A percentile compares a stretch with the other conserved stretches of the same genome.
These are phyloP conservation scores for Fomitopsis schrenkii DNA, from an alignment of 1,284 basidiomycete species.

Conservation along the genomic window DNA sequence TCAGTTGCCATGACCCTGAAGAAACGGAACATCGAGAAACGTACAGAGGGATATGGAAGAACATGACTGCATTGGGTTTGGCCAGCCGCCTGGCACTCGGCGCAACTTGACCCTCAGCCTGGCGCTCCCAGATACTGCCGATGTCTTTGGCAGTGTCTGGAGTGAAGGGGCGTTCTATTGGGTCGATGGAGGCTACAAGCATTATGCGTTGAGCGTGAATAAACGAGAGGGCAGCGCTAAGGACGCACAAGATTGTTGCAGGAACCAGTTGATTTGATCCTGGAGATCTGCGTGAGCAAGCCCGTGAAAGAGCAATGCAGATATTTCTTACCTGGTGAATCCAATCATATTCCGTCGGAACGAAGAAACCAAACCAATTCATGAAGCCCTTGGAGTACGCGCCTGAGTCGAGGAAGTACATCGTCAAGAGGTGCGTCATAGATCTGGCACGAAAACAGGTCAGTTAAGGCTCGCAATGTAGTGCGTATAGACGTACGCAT, in stretches of 20 bases:
- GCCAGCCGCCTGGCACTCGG: conserved; percentile 58
- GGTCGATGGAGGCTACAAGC: conserved; percentile 39
- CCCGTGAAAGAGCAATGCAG: neutral
- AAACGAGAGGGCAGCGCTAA: neutral
- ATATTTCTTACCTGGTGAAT: conserved; percentile 51
- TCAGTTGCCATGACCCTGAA: conserved; percentile 10
- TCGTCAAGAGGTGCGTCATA: conserved; percentile 80
- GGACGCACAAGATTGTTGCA: conserved; percentile 62
- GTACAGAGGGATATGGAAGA: conserved; percentile 93
- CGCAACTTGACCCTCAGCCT: conserved; percentile 46
- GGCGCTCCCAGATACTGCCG: conserved; percentile 57
- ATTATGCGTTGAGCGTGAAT: neutral
- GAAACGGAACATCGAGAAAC: conserved; percentile 28
- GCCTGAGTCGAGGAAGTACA: conserved; percentile 94
- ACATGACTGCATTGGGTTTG: conserved; percentile 91
- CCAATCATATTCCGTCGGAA: conserved; percentile 76
- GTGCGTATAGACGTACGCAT: conserved; percentile 48
- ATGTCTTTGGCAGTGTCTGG: conserved; percentile 73
- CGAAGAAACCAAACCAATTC: conserved; percentile 59
- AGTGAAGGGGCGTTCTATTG: conserved; percentile 76
- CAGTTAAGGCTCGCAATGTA: neutral
- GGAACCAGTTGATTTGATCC: conserved; percentile 86
- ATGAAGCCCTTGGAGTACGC: conserved; percentile 59
- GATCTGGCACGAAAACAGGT: conserved; percentile 44
- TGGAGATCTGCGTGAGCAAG: conserved; percentile 19